Evolutionary conservation across 2,329 filamentous ascomycete genomes (phyloP).

Genomic region (Cytospora paraplurivora): DNA sequence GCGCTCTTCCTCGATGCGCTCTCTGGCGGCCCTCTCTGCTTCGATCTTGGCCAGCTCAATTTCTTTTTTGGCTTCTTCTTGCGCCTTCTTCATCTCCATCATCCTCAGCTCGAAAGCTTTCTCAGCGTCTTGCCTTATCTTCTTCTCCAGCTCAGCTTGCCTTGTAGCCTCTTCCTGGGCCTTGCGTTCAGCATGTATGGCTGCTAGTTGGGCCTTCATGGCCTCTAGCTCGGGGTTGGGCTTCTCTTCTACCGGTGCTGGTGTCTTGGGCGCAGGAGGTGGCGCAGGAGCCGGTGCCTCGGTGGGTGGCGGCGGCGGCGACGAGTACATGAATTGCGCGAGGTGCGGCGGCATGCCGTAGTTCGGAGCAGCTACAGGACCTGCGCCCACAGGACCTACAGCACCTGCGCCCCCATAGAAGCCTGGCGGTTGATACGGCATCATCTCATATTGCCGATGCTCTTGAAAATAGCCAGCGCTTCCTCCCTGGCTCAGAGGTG

Average conservation of each 20-base stretch:
- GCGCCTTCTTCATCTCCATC: conserved; percentile 41
- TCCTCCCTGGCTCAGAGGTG: conserved; percentile 42
- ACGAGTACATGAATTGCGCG: conserved; percentile 44
- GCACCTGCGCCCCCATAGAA: conserved; percentile 37
- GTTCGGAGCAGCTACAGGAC: conserved; percentile 28
- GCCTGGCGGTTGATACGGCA: conserved; percentile 50
- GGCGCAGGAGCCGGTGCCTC: conserved; percentile 43
- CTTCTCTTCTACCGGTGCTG: conserved; percentile 41
- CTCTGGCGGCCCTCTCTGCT: conserved; percentile 47
- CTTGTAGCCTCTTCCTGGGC: conserved; percentile 49
- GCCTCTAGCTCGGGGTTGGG: conserved; percentile 59
- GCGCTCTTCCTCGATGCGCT: conserved; percentile 43
- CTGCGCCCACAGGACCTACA: conserved; percentile 34
- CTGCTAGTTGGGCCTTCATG: conserved; percentile 61
- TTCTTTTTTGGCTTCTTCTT: conserved; percentile 50
- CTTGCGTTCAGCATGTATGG: conserved; percentile 50
- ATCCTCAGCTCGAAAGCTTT: conserved; percentile 43
- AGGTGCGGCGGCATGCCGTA: conserved; percentile 40
- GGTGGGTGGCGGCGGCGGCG: conserved; percentile 45
- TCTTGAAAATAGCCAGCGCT: conserved; percentile 47
- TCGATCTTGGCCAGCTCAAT: conserved; percentile 51
- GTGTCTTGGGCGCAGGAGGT: conserved; percentile 37
- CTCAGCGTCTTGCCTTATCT: conserved; percentile 50
- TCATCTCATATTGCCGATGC: conserved; percentile 50
- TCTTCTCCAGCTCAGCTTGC: conserved; percentile 47